These are phyloP conservation scores for Trametes meyenii DNA, from an alignment of 768 basidiomycete genomes.

Conservation along the genomic window DNA sequence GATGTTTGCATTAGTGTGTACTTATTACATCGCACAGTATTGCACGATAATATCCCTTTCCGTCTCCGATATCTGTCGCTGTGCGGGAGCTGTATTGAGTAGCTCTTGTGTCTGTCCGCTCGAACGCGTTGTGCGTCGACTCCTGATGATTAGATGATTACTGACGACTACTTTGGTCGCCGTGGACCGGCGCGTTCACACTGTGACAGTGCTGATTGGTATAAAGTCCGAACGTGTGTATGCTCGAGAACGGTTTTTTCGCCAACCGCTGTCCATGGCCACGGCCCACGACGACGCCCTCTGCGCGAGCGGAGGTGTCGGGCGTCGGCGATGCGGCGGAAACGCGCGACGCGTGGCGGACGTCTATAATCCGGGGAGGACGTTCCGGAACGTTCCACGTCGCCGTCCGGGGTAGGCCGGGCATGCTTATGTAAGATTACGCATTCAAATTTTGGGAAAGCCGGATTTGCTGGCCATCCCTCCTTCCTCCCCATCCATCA, in stretches of 20 bases:
- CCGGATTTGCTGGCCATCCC: constrained; percentile 30
- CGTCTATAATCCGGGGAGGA: neutral
- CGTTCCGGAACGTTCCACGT: constrained; percentile 28
- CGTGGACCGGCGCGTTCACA: no score
- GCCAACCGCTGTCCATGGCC: no score
- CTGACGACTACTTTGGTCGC: no score
- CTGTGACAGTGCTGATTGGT: neutral
- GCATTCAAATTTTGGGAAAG: constrained; percentile 28
- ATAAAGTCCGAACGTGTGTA: neutral
- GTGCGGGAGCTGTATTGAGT: neutral
- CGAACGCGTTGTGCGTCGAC: neutral
- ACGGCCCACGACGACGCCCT: no score
- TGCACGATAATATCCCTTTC: constrained; percentile 26
- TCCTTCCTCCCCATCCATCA: constrained; percentile 53
- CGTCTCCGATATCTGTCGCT: constrained; percentile 3
- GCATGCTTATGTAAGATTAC: constrained; percentile 25
- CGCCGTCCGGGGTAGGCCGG: constrained; percentile 17
- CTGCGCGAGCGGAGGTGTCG: neutral
- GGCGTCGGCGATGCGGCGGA: neutral
- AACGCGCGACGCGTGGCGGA: neutral
- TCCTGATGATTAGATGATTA: no score
- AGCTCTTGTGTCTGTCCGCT: neutral
- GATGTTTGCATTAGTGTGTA: constrained; percentile 29
- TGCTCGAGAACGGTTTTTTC: neutral
- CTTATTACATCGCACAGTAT: constrained; percentile 29